These are phyloP conservation scores for Calophaca sinica DNA, from an alignment of 306 rosid genomes.

Conservation along the genomic window DNA sequence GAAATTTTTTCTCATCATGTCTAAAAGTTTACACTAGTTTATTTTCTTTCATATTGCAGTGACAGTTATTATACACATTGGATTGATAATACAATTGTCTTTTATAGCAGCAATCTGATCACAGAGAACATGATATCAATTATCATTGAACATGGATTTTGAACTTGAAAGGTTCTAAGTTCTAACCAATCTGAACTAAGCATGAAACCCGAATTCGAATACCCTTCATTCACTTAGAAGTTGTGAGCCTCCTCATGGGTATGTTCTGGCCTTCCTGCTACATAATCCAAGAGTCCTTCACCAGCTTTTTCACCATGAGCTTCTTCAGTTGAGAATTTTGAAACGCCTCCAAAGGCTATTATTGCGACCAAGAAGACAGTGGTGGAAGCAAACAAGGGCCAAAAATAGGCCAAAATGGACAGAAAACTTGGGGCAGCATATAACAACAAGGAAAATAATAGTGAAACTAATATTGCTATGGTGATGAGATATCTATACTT, in stretches of 20 bases:
- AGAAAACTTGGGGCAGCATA: conserved; percentile 72
- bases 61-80: conserved; percentile 25
- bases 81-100: conserved; percentile 37
- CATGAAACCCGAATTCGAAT: conserved; percentile 31
- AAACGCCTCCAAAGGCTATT: conserved; percentile 68
- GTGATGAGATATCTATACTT: conserved; percentile 67
- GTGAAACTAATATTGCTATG: conserved; percentile 57
- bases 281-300: conserved; percentile 75
- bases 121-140: conserved; percentile 9
- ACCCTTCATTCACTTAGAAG: conserved; percentile 35
- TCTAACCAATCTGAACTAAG: conserved; percentile 25
- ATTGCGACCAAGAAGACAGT: conserved; percentile 64
- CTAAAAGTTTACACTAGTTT: conserved; percentile 10
- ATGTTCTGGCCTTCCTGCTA: conserved; percentile 60
- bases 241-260: conserved; percentile 45
- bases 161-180: conserved; percentile 35
- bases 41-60: conserved; percentile 41
- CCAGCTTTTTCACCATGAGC: conserved; percentile 66
- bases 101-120: conserved; percentile 8
- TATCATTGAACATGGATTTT: conserved; percentile 34
- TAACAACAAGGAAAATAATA: conserved; percentile 52
- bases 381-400: conserved; percentile 90
- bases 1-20: conserved; percentile 1
- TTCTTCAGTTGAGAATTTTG: conserved; percentile 63
- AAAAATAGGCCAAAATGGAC: conserved; percentile 69